A percentile compares a stretch with the other conserved stretches of the same genome.
Conservation (phyloP, 2,329 filamentous ascomycete species). For the Pseudogymnoascus sp. region DNA sequence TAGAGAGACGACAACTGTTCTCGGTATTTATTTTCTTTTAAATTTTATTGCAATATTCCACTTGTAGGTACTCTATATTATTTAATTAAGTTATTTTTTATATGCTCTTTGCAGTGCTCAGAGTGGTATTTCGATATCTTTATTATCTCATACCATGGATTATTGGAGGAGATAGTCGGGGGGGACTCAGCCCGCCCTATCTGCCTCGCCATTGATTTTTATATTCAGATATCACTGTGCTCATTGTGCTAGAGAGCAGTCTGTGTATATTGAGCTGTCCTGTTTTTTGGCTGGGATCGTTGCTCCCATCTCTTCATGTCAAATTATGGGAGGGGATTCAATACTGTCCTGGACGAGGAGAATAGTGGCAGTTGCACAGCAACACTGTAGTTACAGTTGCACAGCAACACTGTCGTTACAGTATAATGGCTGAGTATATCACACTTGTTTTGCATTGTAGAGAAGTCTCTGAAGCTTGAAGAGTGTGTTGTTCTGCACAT, state of each 20-base stretch:
- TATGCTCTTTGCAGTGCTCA: background rate
- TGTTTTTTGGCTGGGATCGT: background rate
- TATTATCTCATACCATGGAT: background rate
- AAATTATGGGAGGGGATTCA: background rate
- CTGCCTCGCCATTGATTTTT: background rate
- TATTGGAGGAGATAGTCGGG: background rate
- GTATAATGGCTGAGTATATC: background rate
- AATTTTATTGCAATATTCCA: background rate
- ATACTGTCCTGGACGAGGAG: background rate
- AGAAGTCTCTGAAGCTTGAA: background rate
- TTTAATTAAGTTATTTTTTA: background rate
- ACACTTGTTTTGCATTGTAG: background rate
- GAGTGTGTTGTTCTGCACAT: background rate
- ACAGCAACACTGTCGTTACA: background rate
- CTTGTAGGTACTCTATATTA: background rate
- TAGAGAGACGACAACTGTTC: background rate
- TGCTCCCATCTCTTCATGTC: background rate
- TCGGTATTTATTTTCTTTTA: background rate
- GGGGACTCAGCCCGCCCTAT: background rate
- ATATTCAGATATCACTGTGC: background rate
- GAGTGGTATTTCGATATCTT: background rate
- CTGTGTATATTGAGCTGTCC: background rate
- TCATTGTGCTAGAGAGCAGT: background rate
- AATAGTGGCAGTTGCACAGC: background rate
- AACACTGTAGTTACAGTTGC: background rate